These are phyloP conservation scores for Chrysoporthe cubensis DNA, from an alignment of 2,329 filamentous ascomycete species.

Conservation along the genomic window DNA sequence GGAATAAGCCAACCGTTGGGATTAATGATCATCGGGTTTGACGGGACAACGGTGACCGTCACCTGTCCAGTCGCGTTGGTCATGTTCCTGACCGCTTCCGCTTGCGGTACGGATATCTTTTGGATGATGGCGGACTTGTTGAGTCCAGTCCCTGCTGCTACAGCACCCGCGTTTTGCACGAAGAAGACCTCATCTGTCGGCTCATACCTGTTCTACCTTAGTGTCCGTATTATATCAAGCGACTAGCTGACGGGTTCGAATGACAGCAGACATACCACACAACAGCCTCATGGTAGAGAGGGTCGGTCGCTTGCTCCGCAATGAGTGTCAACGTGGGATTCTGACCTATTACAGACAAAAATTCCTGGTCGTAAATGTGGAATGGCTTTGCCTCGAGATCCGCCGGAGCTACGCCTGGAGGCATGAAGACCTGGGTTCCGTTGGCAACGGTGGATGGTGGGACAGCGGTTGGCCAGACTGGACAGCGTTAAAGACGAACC, in stretches of 20 bases:
- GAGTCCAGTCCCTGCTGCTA: slow-evolving; percentile 52
- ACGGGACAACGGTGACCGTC: slow-evolving; percentile 46
- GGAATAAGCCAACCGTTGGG: slow-evolving; percentile 49
- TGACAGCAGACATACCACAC: slow-evolving; percentile 47
- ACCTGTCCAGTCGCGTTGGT: slow-evolving; percentile 46
- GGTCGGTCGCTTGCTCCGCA: slow-evolving; percentile 47
- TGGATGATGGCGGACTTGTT: slow-evolving; percentile 55
- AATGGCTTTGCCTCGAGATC: slow-evolving; percentile 45
- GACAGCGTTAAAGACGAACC: background rate
- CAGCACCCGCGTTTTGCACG: slow-evolving; percentile 54
- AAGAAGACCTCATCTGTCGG: slow-evolving; percentile 59
- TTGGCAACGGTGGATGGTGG: slow-evolving; percentile 43
- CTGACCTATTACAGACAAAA: slow-evolving; percentile 52
- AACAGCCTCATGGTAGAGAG: slow-evolving; percentile 60
- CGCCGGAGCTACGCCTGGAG: slow-evolving; percentile 46
- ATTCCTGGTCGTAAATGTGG: slow-evolving; percentile 55
- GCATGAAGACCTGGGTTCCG: slow-evolving; percentile 44
- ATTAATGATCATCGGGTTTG: slow-evolving; percentile 50
- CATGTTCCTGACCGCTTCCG: slow-evolving; percentile 43
- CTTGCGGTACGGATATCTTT: slow-evolving; percentile 52
- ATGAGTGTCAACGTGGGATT: slow-evolving; percentile 55
- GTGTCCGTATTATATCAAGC: background rate
- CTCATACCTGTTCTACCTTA: slow-evolving; percentile 37
- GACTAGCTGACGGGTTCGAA: no score
- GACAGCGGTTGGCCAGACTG: slow-evolving; percentile 39